A percentile compares a stretch with the other conserved stretches of the same genome.
These are phyloP conservation scores for Phtheirospermum japonicum DNA, from an alignment of 257 asterid genomes.

Conservation along the genomic window DNA sequence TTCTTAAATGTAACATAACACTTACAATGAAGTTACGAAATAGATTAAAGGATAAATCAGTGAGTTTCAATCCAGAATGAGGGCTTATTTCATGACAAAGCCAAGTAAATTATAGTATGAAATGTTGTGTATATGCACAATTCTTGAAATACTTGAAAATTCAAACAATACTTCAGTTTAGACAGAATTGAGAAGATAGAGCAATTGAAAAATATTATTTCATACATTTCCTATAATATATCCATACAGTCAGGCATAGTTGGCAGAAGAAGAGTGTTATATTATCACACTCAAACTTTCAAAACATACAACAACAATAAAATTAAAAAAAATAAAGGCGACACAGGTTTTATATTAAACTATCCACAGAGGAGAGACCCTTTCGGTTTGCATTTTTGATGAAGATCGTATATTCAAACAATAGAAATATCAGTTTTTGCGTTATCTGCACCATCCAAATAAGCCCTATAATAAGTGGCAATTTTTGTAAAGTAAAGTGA, in stretches of 20 bases:
- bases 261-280: not conserved
- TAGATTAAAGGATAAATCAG: too few relatives aligned
- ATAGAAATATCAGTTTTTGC: not conserved
- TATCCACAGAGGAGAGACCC: not conserved
- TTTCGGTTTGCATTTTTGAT: not conserved
- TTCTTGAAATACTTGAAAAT: too few relatives aligned
- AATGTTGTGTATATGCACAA: too few relatives aligned
- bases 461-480: too few relatives aligned
- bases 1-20: too few relatives aligned
- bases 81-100: too few relatives aligned
- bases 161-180: too few relatives aligned
- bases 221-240: not conserved
- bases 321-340: not conserved
- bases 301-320: constrained; percentile 17
- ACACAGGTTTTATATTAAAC: constrained; percentile 28
- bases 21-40: too few relatives aligned
- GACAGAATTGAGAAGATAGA: constrained; percentile 3
- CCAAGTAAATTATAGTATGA: too few relatives aligned
- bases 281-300: constrained; percentile 22
- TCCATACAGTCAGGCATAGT: not conserved
- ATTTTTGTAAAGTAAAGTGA: too few relatives aligned
- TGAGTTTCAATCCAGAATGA: too few relatives aligned
- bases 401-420: not conserved
- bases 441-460: too few relatives aligned
- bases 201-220: constrained; percentile 7